These are phyloP conservation scores for Sporobolomyces phaffii DNA, from an alignment of 768 basidiomycete genomes.

Conservation along the genomic window DNA sequence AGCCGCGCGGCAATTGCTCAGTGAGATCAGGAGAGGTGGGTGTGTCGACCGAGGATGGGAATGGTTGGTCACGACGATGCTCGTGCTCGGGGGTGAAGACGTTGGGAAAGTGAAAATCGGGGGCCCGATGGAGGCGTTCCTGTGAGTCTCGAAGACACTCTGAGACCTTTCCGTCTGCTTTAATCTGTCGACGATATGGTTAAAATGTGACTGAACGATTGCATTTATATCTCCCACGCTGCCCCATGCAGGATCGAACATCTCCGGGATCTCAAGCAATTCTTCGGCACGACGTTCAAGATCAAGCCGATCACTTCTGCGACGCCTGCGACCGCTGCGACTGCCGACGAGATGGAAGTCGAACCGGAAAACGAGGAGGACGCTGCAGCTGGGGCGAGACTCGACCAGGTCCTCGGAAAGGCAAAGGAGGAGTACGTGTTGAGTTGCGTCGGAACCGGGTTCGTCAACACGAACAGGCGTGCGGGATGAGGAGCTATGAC, in stretches of 20 bases:
- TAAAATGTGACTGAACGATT: no score
- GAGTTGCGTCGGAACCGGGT: constrained; percentile 88
- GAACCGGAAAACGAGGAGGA: constrained; percentile 27
- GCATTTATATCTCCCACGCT: no score
- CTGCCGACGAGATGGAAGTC: constrained; percentile 22
- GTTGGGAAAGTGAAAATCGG: constrained; percentile 84
- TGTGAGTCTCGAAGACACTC: constrained; percentile 10
- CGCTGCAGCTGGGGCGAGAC: constrained; percentile 6
- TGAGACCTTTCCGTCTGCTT: no score
- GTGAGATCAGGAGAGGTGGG: constrained; percentile 73
- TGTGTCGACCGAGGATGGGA: constrained; percentile 90
- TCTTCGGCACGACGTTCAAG: constrained; percentile 92
- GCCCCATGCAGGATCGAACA: constrained; percentile 79
- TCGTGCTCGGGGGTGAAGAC: constrained; percentile 96
- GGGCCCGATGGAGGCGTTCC: constrained; percentile 46
- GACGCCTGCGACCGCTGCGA: constrained; percentile 2
- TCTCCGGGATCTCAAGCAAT: constrained; percentile 68
- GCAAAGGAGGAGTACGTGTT: constrained; percentile 62
- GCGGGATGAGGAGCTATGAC: constrained; percentile 26
- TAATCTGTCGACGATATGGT: no score
- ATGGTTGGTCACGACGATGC: constrained; percentile 72
- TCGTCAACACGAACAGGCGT: constrained; percentile 63
- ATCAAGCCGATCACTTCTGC: constrained; percentile 51
- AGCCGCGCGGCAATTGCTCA: constrained; percentile 69
- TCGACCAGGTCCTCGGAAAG: constrained; percentile 55